phyloP scores from a whole-genome alignment of 2,329 filamentous ascomycete genomes.

The Paecilomyces sp. region DNA sequence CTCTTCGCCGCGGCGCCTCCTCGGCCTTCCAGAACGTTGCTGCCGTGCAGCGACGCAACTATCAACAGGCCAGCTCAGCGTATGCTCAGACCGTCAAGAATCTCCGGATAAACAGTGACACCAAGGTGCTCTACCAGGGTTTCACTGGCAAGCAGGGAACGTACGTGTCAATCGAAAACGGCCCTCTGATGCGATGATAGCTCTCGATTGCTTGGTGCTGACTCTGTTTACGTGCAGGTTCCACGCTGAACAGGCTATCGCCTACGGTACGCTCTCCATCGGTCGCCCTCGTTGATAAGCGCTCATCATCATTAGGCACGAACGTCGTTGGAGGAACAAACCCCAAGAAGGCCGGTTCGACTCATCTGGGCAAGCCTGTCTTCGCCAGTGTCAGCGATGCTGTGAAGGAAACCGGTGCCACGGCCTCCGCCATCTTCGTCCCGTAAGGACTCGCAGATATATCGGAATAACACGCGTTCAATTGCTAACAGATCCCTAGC shows the following conservation, averaged over 20 bases:
- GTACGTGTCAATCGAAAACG: conserved; percentile 47
- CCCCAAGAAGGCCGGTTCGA: conserved; percentile 92
- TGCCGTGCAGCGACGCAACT: conserved; percentile 57
- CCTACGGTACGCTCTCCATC: conserved; percentile 66
- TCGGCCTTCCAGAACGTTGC: conserved; percentile 61
- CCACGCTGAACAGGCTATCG: conserved; percentile 95
- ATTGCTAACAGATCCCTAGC: conserved; percentile 41
- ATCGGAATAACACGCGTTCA: background rate
- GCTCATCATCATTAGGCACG: conserved; percentile 57
- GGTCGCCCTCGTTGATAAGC: background rate
- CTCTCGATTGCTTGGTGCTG: conserved; percentile 18
- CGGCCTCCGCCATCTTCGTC: conserved; percentile 90
- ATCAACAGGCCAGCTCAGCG: conserved; percentile 63
- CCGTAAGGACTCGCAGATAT: conserved; percentile 52
- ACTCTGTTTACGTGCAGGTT: conserved; percentile 55
- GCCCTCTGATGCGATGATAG: background rate
- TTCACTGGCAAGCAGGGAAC: conserved; percentile 97
- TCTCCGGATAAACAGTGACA: conserved; percentile 86
- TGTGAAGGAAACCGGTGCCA: conserved; percentile 83
- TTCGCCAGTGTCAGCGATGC: conserved; percentile 86
- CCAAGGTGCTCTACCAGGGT: conserved; percentile 93
- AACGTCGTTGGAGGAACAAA: conserved; percentile 98
- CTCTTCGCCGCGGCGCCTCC: conserved; percentile 66
- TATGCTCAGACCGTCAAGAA: conserved; percentile 73
- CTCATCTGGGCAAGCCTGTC: conserved; percentile 85